phyloP scores from a whole-genome alignment of 768 basidiomycete species.

The Gymnopilus junonius region DNA sequence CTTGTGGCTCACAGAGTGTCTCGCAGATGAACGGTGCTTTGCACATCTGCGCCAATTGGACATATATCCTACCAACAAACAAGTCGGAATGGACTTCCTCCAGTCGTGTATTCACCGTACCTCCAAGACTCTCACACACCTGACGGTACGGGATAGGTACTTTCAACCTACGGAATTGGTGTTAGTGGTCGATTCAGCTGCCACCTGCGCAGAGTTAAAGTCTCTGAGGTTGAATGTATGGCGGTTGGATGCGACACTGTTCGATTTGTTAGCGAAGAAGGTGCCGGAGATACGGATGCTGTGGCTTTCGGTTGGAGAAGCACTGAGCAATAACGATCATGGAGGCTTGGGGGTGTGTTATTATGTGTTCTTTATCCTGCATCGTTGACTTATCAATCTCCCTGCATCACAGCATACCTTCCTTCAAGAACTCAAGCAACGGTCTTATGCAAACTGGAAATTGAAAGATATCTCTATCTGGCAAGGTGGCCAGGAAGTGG shows the following conservation, averaged over 20 bases:
- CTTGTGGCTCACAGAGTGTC: slow-evolving; percentile 36
- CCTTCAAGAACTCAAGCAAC: slow-evolving; percentile 27
- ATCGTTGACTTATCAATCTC: neutral
- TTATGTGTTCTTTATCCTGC: neutral
- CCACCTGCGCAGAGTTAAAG: slow-evolving; percentile 26
- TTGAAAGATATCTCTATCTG: slow-evolving; percentile 41
- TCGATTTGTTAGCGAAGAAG: slow-evolving; percentile 37
- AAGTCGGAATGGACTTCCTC: slow-evolving; percentile 38
- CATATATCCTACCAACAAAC: slow-evolving; percentile 44
- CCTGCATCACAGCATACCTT: slow-evolving; percentile 26
- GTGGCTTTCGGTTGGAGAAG: slow-evolving; percentile 34
- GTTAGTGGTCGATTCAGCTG: slow-evolving; percentile 28
- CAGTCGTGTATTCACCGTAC: slow-evolving; percentile 35
- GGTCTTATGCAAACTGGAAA: slow-evolving; percentile 37
- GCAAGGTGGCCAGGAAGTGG: slow-evolving; percentile 36
- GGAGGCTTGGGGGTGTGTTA: slow-evolving; percentile 6
- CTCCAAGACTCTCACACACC: slow-evolving; percentile 32
- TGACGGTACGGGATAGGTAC: slow-evolving; percentile 47
- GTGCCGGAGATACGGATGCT: slow-evolving; percentile 36
- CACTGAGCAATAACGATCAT: neutral
- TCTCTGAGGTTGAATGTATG: slow-evolving; percentile 39
- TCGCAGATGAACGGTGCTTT: slow-evolving; percentile 33
- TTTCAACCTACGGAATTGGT: slow-evolving; percentile 35
- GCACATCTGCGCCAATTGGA: slow-evolving; percentile 37
- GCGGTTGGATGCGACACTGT: slow-evolving; percentile 32